Evolutionary conservation across 2,329 filamentous ascomycete species (phyloP), one percentile per base, ranked within the genome.

Genomic region (Diaporthe humulicola): DNA sequence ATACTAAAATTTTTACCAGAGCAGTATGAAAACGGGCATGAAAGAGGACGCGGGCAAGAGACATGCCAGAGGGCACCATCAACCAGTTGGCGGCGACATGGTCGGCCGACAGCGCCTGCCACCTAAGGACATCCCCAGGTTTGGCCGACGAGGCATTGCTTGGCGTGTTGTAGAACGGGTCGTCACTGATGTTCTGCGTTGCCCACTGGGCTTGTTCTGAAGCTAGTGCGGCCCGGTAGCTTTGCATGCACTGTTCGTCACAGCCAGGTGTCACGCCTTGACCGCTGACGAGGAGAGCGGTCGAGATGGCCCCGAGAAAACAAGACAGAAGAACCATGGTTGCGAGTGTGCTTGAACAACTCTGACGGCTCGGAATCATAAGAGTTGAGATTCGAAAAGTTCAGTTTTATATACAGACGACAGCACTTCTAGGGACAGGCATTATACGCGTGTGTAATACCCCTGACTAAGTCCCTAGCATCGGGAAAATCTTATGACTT

Each of bases 141-240:
- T 40, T 60, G 2, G 57, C 15, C 36, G 57, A 60, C 36, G 57
- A 60, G 12, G 57, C 57, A 60, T 60, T 60, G 12, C 36, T 42
- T 28, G 57, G 57, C 22, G 36, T 60, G n/a, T 60, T 36, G 10
- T 60, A 60, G 57, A 60, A 60, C 12, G n/a, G 57, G 9, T 60
- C 57, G 57, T 60, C 57, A 60, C 57, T 60, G 57, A 60, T 60
- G 57, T 60, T 60, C 36, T 40, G 57, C 22, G 57, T 60, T 19
- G 57, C 57, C 57, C 57, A 60, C 17, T 15, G 57, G 9, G 57
- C 57, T 60, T 60, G 57, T 12, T 60, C 57, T 17, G 57, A 60
- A 19, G 57, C 57, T 17, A 60, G 57, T 25, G 57, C 57, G 0
- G 36, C 36, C 36, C 17, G 36, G 57, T 40, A 40, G 14, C 36